These are phyloP conservation scores for Pigoraptor vietnamica DNA, from an alignment of 78 protist species.

Conservation along the genomic window DNA sequence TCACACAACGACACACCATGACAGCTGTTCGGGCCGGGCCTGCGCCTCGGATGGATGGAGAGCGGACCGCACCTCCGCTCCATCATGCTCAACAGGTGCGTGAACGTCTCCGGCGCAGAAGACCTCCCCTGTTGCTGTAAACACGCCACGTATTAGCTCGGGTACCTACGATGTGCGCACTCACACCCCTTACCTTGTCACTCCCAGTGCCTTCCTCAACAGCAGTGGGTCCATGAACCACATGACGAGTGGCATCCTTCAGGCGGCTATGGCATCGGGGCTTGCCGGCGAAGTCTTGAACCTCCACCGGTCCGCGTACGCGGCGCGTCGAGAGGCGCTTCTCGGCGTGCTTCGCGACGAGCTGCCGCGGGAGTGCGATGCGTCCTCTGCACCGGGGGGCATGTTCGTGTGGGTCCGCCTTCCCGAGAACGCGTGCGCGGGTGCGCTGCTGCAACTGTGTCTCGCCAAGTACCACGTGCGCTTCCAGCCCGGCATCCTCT, in stretches of 20 bases:
- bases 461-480: not conserved
- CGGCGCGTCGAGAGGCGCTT: not conserved
- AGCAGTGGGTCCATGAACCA: not conserved
- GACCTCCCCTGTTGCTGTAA: too few relatives aligned
- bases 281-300: not conserved
- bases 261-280: not conserved
- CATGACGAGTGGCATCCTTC: not conserved
- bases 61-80: too few relatives aligned
- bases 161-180: too few relatives aligned
- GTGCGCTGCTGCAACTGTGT: not conserved
- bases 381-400: slow-evolving; percentile 20
- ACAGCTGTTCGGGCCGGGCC: slow-evolving; percentile 28
- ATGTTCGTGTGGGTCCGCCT: slow-evolving; percentile 11
- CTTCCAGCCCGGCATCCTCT: slow-evolving; percentile 1
- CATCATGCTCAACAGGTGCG: too few relatives aligned
- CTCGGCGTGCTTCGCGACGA: not conserved
- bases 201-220: not conserved
- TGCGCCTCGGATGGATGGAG: slow-evolving; percentile 33
- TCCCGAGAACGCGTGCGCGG: not conserved
- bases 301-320: not conserved
- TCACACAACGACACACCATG: too few relatives aligned
- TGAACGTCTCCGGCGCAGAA: too few relatives aligned
- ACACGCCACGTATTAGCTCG: too few relatives aligned
- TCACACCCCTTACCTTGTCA: not conserved
- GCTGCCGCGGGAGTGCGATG: too few relatives aligned